phyloP scores from a whole-genome alignment of 2,329 filamentous ascomycete genomes.

The Emydomyces testavorans region DNA sequence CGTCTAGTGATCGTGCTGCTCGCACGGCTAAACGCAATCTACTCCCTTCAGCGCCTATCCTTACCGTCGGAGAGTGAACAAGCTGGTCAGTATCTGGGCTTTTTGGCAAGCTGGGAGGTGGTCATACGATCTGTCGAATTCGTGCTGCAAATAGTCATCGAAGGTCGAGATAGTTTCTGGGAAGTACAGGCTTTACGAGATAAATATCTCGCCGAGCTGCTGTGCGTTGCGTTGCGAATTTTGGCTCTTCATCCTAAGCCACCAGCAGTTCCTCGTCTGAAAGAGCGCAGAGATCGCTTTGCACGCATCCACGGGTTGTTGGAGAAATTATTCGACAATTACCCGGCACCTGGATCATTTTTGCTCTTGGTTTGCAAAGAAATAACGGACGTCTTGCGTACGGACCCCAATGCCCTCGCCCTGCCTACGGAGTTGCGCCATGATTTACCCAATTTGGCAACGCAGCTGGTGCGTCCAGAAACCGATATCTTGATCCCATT shows the following conservation, averaged over 20 bases:
- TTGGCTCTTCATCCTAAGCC: slow-evolving; percentile 32
- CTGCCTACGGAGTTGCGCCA: slow-evolving; percentile 27
- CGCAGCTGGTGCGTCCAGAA: slow-evolving; percentile 27
- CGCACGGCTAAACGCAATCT: slow-evolving; percentile 32
- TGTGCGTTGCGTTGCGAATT: slow-evolving; percentile 31
- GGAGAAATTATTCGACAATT: slow-evolving; percentile 33
- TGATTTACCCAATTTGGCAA: slow-evolving; percentile 30
- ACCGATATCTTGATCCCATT: not conserved
- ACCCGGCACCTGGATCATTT: slow-evolving; percentile 31
- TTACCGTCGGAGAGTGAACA: slow-evolving; percentile 30
- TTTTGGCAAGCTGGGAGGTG: slow-evolving; percentile 34
- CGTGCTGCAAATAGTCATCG: slow-evolving; percentile 28
- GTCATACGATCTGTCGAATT: slow-evolving; percentile 32
- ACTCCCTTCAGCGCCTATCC: slow-evolving; percentile 33
- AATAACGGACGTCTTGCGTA: slow-evolving; percentile 27
- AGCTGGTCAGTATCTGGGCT: slow-evolving; percentile 30
- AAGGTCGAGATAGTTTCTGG: slow-evolving; percentile 30
- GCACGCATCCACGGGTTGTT: slow-evolving; percentile 30
- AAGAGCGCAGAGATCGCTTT: slow-evolving; percentile 32
- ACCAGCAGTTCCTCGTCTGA: slow-evolving; percentile 24
- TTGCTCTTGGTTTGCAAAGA: slow-evolving; percentile 32
- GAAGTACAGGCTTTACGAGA: slow-evolving; percentile 25
- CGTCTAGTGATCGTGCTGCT: slow-evolving; percentile 29
- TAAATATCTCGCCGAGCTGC: slow-evolving; percentile 31
- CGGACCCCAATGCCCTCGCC: slow-evolving; percentile 27